Evolutionary conservation across 352 stramenopile species (phyloP).

Genomic region (Pythium grandisporangium): DNA sequence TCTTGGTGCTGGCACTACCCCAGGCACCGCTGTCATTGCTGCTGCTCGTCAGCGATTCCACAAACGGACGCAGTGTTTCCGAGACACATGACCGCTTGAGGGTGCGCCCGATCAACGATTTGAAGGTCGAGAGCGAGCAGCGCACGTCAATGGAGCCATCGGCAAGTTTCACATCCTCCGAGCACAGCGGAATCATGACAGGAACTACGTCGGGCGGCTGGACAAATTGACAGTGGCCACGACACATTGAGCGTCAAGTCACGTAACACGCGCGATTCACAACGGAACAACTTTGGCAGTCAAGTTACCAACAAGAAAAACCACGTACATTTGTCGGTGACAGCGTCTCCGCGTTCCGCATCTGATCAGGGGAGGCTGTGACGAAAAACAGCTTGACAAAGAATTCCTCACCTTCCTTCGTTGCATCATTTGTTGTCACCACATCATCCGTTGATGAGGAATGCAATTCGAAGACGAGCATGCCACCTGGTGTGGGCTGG

Average conservation of each 20-base stretch:
- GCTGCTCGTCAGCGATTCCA: constrained; percentile 30
- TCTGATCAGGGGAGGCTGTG: constrained; percentile 55
- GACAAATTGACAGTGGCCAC: constrained; percentile 1
- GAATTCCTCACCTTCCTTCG: constrained; percentile 30
- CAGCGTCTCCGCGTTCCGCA: constrained; percentile 49
- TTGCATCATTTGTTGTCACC: too few species aligned
- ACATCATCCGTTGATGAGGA: constrained; percentile 16
- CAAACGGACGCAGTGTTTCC: constrained; percentile 55
- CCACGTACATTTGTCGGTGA: constrained; percentile 38
- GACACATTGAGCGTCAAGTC: too few species aligned
- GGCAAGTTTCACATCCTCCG: constrained; percentile 37
- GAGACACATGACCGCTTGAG: constrained; percentile 63
- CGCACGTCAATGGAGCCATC: constrained; percentile 34
- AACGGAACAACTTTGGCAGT: too few species aligned
- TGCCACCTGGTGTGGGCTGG: constrained; percentile 55
- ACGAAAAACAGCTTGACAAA: constrained; percentile 72
- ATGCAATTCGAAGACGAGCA: constrained; percentile 75
- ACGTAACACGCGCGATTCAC: too few species aligned
- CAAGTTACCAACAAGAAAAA: background rate
- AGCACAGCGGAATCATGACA: constrained; percentile 63
- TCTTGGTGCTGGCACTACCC: too few species aligned
- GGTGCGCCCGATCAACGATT: constrained; percentile 47
- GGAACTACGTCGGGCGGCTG: constrained; percentile 55
- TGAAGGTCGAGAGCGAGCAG: constrained; percentile 59
- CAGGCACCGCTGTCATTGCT: constrained; percentile 1